A percentile compares a stretch with the other conserved stretches of the same genome.
phyloP scores from a whole-genome alignment of 192 early-diverging fungal species.

The Entomortierella beljakovae region DNA sequence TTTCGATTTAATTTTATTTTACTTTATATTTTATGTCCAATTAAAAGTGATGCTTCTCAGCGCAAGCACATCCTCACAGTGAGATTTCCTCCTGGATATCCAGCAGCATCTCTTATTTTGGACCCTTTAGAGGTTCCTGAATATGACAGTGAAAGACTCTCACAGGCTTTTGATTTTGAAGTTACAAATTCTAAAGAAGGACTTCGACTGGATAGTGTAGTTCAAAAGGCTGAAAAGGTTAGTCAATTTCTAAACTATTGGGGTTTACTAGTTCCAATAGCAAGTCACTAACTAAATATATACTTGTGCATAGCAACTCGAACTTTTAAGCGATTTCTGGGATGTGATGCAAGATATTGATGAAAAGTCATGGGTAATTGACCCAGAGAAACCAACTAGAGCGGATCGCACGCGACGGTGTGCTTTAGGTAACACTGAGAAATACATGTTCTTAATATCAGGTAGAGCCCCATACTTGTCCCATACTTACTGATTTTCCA shows the following conservation, averaged over 20 bases:
- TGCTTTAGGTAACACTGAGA: conserved; percentile 41
- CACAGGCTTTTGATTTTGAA: neutral
- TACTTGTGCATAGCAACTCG: conserved; percentile 9
- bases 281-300: too few species aligned
- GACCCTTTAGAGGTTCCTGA: conserved; percentile 33
- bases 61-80: conserved; percentile 35
- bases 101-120: conserved; percentile 16
- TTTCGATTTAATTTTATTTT: neutral
- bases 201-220: neutral
- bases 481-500: neutral
- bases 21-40: neutral
- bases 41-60: conserved; percentile 19
- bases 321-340: conserved; percentile 38
- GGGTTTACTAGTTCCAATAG: too few species aligned
- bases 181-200: neutral
- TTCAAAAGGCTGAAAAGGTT: conserved; percentile 29
- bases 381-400: conserved; percentile 47
- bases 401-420: conserved; percentile 48
- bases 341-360: conserved; percentile 57
- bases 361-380: conserved; percentile 46
- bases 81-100: conserved; percentile 27
- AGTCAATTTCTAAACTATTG: neutral
- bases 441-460: neutral
- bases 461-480: neutral
- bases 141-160: conserved; percentile 4